These are phyloP conservation scores for Exophiala lecanii-corni DNA, from an alignment of 2,329 filamentous ascomycete genomes.

Conservation along the genomic window DNA sequence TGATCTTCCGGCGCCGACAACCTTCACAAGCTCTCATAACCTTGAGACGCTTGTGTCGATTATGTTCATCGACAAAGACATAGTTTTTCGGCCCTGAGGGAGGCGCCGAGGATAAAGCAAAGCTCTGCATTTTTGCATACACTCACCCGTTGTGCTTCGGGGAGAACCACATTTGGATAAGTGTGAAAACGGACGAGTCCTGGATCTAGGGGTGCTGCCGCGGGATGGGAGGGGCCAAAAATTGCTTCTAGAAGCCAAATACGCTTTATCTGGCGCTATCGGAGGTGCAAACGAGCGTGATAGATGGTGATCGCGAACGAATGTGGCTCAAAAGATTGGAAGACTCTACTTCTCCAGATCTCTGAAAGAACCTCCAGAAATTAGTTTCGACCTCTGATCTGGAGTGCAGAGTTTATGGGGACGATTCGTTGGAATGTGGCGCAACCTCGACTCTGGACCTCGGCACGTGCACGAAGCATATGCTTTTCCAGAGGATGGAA, in stretches of 20 bases:
- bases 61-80: constrained; percentile 98
- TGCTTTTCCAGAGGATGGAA: neutral
- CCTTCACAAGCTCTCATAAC: constrained; percentile 98
- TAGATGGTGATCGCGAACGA: no score
- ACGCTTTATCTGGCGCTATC: neutral
- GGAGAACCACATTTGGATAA: constrained; percentile 24
- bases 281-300: no score
- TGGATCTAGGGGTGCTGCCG: constrained; percentile 18
- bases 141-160: constrained; percentile 7
- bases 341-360: no score
- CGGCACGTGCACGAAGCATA: constrained; percentile 3
- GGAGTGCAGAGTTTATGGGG: neutral
- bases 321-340: no score
- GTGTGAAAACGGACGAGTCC: constrained; percentile 13
- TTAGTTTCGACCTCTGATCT: neutral
- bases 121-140: constrained; percentile 26
- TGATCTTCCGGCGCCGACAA: constrained; percentile 91
- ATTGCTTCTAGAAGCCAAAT: neutral
- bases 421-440: constrained; percentile 7
- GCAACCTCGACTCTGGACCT: constrained; percentile 10
- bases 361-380: neutral
- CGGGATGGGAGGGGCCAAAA: constrained; percentile 4
- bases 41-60: constrained; percentile 94
- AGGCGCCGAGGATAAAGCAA: constrained; percentile 19
- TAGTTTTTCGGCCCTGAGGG: constrained; percentile 56